Evolutionary conservation across 345 rosid species (phyloP).

Genomic region (Eucalyptus regnans): DNA sequence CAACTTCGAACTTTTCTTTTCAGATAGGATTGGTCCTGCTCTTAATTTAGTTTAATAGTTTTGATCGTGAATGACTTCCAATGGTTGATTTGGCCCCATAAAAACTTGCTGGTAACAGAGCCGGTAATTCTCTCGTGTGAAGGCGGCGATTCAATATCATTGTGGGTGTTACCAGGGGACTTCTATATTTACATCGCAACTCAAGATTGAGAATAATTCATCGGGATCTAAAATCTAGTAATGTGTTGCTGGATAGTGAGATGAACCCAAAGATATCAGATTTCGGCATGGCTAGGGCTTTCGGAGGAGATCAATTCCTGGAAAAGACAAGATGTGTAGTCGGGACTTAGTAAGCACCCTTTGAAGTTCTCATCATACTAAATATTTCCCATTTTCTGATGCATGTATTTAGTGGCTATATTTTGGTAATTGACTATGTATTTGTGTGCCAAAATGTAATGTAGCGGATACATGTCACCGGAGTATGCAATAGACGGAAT

Average conservation of each 20-base stretch:
- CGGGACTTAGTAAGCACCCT: slow-evolving; percentile 10
- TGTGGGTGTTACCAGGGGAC: slow-evolving; percentile 12
- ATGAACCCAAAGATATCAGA: slow-evolving; percentile 24
- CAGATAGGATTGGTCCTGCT: too few species aligned
- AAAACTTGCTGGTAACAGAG: not conserved
- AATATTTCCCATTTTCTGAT: not conserved
- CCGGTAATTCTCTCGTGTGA: not conserved
- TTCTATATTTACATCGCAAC: slow-evolving; percentile 14
- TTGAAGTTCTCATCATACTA: too few species aligned
- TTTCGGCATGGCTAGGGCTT: slow-evolving; percentile 16
- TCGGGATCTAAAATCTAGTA: slow-evolving; percentile 13
- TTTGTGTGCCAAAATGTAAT: not conserved
- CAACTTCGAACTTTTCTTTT: not conserved
- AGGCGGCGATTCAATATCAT: not conserved
- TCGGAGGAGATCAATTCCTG: slow-evolving; percentile 2
- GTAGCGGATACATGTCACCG: rapidly evolving
- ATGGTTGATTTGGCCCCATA: too few species aligned
- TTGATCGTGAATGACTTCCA: too few species aligned
- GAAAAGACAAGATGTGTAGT: slow-evolving; percentile 6
- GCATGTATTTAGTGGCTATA: not conserved
- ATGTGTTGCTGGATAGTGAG: slow-evolving; percentile 6
- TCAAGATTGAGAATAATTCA: slow-evolving; percentile 15
- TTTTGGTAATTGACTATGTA: not conserved
- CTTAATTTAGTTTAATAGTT: too few species aligned
- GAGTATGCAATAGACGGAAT: not conserved